Percentiles rank a stretch among this genome's conserved stretches.
Conservation (phyloP, 208 protist genomes). For the Trypanosoma platydactyli region DNA sequence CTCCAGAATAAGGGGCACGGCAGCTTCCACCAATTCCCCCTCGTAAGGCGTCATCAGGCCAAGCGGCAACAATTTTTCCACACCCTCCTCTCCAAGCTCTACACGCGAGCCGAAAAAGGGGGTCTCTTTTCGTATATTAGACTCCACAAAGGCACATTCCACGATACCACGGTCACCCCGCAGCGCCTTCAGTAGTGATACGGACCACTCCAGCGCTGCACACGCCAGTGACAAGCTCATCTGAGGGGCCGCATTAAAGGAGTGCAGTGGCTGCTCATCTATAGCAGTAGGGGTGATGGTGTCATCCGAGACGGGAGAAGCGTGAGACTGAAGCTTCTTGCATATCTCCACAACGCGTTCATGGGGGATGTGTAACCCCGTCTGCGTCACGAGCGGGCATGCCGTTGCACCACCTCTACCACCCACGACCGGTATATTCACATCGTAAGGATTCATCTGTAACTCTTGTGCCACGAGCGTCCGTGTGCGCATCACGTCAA, state of each 20-base stretch:
- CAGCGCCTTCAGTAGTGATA: slow-evolving; percentile 73
- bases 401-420: slow-evolving; percentile 92
- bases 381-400: slow-evolving; percentile 88
- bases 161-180: slow-evolving; percentile 73
- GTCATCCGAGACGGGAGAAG: slow-evolving; percentile 31
- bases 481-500: slow-evolving; percentile 87
- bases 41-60: slow-evolving; percentile 61
- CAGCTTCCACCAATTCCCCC: slow-evolving; percentile 69
- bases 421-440: slow-evolving; percentile 92
- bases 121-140: slow-evolving; percentile 53
- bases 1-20: slow-evolving; percentile 67
- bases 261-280: neutral
- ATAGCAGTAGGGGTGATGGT: slow-evolving; percentile 4
- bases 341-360: slow-evolving; percentile 61
- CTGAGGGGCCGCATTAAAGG: slow-evolving; percentile 31
- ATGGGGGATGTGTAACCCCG: slow-evolving; percentile 50
- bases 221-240: slow-evolving; percentile 63
- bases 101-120: slow-evolving; percentile 88
- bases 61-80: slow-evolving; percentile 64
- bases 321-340: slow-evolving; percentile 61
- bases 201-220: slow-evolving; percentile 60
- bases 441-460: slow-evolving; percentile 74
- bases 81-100: slow-evolving; percentile 78
- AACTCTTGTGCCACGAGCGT: slow-evolving; percentile 56
- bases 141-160: slow-evolving; percentile 85